Conservation (phyloP, 306 rosid species). For the Trichosanthes cucumerina region DNA sequence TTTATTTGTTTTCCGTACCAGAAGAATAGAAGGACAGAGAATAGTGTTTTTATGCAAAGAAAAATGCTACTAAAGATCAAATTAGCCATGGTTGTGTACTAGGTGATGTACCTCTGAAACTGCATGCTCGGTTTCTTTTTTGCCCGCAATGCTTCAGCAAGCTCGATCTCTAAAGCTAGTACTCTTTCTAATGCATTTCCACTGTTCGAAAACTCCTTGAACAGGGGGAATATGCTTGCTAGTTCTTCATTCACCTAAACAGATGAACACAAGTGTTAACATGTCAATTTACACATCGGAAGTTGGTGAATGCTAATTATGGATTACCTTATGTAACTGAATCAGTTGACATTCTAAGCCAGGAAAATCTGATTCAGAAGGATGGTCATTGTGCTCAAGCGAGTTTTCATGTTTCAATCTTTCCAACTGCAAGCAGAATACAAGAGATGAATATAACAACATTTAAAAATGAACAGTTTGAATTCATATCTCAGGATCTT, state of each 20-base stretch:
- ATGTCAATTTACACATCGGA: background rate
- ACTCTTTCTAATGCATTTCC: constrained; percentile 94
- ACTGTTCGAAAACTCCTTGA: constrained; percentile 41
- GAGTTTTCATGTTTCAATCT: constrained; percentile 70
- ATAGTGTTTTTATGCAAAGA: background rate
- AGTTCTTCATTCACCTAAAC: constrained; percentile 78
- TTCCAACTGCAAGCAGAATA: constrained; percentile 62
- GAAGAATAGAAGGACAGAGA: background rate
- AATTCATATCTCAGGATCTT: background rate
- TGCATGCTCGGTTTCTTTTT: constrained; percentile 61
- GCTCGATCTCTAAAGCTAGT: constrained; percentile 89
- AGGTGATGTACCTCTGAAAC: constrained; percentile 69
- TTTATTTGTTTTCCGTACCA: background rate
- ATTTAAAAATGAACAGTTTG: background rate
- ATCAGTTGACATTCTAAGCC: constrained; percentile 60
- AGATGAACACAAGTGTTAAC: background rate
- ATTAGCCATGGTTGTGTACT: background rate
- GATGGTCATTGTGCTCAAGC: constrained; percentile 36
- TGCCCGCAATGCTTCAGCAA: constrained; percentile 76
- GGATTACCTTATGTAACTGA: constrained; percentile 62
- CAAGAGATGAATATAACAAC: constrained; percentile 1
- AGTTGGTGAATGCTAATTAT: constrained; percentile 10
- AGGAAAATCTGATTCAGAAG: constrained; percentile 38
- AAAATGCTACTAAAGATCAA: background rate
- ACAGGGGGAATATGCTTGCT: constrained; percentile 60